A percentile compares a stretch with the other conserved stretches of the same genome.
These are phyloP conservation scores for Cyclaneusma minus DNA, from an alignment of 2,329 filamentous ascomycete species.

Conservation along the genomic window DNA sequence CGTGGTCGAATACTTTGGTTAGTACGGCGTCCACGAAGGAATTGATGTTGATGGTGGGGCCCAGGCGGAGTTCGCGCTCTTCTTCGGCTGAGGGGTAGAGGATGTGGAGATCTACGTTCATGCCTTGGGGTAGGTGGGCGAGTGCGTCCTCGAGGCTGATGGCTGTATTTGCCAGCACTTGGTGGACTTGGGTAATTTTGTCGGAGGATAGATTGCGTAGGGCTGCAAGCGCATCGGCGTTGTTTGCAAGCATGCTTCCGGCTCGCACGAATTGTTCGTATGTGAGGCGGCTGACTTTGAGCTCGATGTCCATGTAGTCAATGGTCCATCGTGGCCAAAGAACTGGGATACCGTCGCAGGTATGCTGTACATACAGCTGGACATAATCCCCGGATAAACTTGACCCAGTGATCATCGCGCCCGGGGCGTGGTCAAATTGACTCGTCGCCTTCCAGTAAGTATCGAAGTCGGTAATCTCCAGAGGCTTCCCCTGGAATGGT, in stretches of 20 bases:
- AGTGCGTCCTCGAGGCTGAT: conserved; percentile 69
- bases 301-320: conserved; percentile 57
- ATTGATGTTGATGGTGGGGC: conserved; percentile 72
- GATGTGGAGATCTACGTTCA: conserved; percentile 86
- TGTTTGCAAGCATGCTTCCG: conserved; percentile 15
- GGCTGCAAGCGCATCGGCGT: conserved; percentile 23
- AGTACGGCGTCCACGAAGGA: conserved; percentile 72
- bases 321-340: conserved; percentile 79
- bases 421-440: conserved; percentile 73
- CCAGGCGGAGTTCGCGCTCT: conserved; percentile 52
- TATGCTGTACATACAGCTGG: conserved; percentile 80
- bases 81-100: conserved; percentile 69
- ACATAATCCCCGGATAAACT: conserved; percentile 94
- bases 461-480: conserved; percentile 96
- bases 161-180: conserved; percentile 58
- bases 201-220: conserved; percentile 31
- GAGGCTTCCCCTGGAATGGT: conserved; percentile 77
- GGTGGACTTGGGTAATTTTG: conserved; percentile 51
- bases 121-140: conserved; percentile 54
- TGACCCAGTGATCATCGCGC: conserved; percentile 81
- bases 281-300: conserved; percentile 68
- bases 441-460: conserved; percentile 99
- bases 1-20: conserved; percentile 80
- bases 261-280: conserved; percentile 50
- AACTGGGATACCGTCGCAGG: conserved; percentile 72